These are phyloP conservation scores for Carpinus viminea DNA, from an alignment of 306 rosid species.

Conservation along the genomic window DNA sequence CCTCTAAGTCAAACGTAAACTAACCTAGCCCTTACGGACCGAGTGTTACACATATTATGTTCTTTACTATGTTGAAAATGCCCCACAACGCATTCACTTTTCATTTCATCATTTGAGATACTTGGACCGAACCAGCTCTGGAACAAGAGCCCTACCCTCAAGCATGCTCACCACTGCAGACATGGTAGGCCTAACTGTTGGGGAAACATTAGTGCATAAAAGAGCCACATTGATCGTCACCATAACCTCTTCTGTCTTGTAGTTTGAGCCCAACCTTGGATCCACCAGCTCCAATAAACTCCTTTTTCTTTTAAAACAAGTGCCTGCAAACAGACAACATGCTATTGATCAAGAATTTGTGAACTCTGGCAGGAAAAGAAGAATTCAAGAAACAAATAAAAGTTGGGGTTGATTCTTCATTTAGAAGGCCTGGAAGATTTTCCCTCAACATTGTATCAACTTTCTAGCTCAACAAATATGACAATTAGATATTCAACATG, in stretches of 20 bases:
- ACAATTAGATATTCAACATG: too few relatives aligned
- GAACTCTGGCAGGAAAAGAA: too few relatives aligned
- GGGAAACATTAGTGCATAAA: conserved; percentile 32
- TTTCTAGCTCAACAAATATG: not conserved
- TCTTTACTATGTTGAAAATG: conserved; percentile 21
- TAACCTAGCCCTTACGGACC: too few relatives aligned
- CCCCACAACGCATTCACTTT: conserved; percentile 18
- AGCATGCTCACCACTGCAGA: conserved; percentile 51
- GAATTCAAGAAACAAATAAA: too few relatives aligned
- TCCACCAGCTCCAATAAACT: conserved; percentile 42
- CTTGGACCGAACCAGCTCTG: conserved; percentile 23
- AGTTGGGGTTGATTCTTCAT: too few relatives aligned
- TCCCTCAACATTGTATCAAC: not conserved
- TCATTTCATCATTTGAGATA: conserved; percentile 18
- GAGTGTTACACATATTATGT: not conserved
- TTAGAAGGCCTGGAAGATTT: too few relatives aligned
- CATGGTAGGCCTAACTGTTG: conserved; percentile 46
- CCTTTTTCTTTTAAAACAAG: conserved; percentile 23
- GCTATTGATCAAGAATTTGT: too few relatives aligned
- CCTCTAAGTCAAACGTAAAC: too few relatives aligned
- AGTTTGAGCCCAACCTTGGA: conserved; percentile 39
- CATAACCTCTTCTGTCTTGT: conserved; percentile 28
- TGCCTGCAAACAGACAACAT: conserved; percentile 30
- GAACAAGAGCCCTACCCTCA: conserved; percentile 33
- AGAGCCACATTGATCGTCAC: conserved; percentile 38